phyloP scores from a whole-genome alignment of 176 grass and related monocot species.

The Themeda triandra region DNA sequence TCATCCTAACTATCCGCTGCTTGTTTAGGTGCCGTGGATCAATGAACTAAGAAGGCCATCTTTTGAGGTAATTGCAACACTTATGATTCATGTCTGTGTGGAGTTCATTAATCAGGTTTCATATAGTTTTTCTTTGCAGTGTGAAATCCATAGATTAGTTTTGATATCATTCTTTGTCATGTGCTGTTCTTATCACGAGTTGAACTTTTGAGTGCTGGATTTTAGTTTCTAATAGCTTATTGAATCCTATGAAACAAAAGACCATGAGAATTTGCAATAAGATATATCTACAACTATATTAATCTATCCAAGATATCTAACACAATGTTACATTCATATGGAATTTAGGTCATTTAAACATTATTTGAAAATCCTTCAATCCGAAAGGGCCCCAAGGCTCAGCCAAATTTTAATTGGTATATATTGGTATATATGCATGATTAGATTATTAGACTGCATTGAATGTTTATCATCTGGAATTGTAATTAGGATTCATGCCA shows the following conservation, averaged over 20 bases:
- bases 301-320: not conserved
- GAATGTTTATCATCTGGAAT: not conserved
- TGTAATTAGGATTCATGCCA: not conserved
- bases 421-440: not conserved
- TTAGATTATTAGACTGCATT: not conserved
- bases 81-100: not conserved
- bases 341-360: not conserved
- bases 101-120: not conserved
- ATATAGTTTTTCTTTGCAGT: not conserved
- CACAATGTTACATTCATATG: not conserved
- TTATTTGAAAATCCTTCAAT: not conserved
- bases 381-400: not conserved
- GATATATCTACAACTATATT: not conserved
- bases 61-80: constrained; percentile 15
- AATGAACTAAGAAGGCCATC: constrained; percentile 72
- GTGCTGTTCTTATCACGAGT: not conserved
- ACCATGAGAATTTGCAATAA: not conserved
- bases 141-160: not conserved
- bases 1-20: constrained; percentile 21
- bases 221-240: not conserved
- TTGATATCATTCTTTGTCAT: constrained; percentile 5
- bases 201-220: not conserved
- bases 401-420: not conserved
- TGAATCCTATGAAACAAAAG: not conserved
- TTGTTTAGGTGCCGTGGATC: constrained; percentile 92